A percentile compares a stretch with the other conserved stretches of the same genome.
These are phyloP conservation scores for Fusarium mexicanum DNA, from an alignment of 2,329 filamentous ascomycete species.

Conservation along the genomic window DNA sequence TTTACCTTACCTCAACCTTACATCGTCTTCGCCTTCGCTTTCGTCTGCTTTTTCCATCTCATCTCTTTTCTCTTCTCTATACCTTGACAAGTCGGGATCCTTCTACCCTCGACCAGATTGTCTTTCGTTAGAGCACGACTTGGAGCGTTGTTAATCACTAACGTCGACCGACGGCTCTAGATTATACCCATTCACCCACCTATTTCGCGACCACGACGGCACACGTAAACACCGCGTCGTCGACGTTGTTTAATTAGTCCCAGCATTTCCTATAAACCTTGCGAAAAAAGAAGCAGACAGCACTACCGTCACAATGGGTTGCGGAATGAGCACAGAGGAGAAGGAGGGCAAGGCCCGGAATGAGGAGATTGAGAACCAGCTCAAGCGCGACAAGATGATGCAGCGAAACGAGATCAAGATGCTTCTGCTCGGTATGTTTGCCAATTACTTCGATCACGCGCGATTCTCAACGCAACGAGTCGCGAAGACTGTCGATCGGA, in stretches of 20 bases:
- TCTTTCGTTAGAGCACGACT: constrained; percentile 35
- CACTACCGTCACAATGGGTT: constrained; percentile 84
- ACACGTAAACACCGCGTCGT: constrained; percentile 30
- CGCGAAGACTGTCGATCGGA: background rate
- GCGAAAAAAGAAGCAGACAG: constrained; percentile 35
- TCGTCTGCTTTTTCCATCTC: constrained; percentile 28
- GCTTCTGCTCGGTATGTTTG: constrained; percentile 84
- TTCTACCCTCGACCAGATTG: constrained; percentile 17
- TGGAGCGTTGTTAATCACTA: constrained; percentile 30
- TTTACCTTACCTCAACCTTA: constrained; percentile 34
- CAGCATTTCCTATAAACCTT: constrained; percentile 15
- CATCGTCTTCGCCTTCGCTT: constrained; percentile 38
- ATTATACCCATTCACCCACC: background rate
- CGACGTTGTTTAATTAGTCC: constrained; percentile 15
- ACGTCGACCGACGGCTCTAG: constrained; percentile 30
- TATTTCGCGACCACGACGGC: constrained; percentile 30
- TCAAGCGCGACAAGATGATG: constrained; percentile 98
- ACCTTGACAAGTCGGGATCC: constrained; percentile 31
- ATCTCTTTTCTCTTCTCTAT: constrained; percentile 37
- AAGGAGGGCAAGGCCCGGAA: constrained; percentile 99
- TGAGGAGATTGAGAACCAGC: constrained; percentile 99
- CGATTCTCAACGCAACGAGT: background rate
- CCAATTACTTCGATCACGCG: background rate
- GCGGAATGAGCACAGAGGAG: constrained; percentile 99
- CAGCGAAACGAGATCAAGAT: constrained; percentile 99